Percentiles rank a stretch among this genome's conserved stretches.
Conservation (phyloP, 768 basidiomycete genomes). For the Scleroderma bovista region DNA sequence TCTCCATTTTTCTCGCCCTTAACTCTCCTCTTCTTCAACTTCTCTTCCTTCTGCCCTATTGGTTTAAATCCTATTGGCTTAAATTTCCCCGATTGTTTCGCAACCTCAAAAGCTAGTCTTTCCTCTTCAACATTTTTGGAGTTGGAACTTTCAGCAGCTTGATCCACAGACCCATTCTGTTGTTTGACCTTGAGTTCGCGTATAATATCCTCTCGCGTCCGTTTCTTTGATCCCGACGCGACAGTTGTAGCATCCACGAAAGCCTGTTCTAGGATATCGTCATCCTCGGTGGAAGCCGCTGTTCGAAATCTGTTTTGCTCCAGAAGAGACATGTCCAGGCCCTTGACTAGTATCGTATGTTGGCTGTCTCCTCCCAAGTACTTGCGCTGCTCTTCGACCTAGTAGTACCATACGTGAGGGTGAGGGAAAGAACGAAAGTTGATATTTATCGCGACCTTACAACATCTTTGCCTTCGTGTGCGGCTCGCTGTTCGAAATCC, state of each 20-base stretch:
- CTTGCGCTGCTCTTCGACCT: constrained; percentile 70
- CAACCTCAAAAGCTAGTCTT: constrained; percentile 29
- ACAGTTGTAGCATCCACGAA: constrained; percentile 43
- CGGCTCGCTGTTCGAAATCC: constrained; percentile 68
- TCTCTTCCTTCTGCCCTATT: constrained; percentile 41
- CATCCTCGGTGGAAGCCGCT: constrained; percentile 56
- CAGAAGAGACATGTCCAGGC: constrained; percentile 81
- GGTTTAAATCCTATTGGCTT: constrained; percentile 62
- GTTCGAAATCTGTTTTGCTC: constrained; percentile 76
- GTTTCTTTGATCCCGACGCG: constrained; percentile 46
- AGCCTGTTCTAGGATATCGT: constrained; percentile 76
- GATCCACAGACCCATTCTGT: constrained; percentile 22
- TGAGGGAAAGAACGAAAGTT: not conserved
- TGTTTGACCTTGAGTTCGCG: constrained; percentile 66
- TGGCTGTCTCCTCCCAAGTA: constrained; percentile 83
- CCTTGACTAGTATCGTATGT: constrained; percentile 85
- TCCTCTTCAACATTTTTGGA: constrained; percentile 13
- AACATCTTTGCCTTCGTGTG: constrained; percentile 51
- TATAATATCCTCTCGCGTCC: constrained; percentile 74
- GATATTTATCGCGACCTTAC: constrained; percentile 35
- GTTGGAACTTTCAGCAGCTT: constrained; percentile 6
- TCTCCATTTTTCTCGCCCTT: constrained; percentile 37
- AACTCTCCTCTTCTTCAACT: constrained; percentile 38
- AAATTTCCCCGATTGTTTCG: constrained; percentile 40
- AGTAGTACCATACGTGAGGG: not conserved